Evolutionary conservation across 2,329 filamentous ascomycete species (phyloP).

Genomic region (Elsinoe perseae): DNA sequence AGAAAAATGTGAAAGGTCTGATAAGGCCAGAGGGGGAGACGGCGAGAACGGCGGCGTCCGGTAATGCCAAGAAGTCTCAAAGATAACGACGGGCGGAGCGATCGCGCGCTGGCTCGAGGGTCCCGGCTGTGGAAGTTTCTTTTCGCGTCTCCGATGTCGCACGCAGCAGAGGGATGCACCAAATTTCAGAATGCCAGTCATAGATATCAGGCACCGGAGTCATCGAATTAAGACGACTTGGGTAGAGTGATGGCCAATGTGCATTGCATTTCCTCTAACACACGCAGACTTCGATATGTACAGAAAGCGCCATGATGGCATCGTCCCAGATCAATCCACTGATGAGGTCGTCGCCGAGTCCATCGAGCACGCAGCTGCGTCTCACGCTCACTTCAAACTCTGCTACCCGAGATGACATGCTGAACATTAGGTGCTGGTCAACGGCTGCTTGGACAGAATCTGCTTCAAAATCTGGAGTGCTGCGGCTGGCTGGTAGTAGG

Average conservation of each 20-base stretch:
- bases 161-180: not conserved
- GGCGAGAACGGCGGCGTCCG: not conserved
- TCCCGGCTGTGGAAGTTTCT: not conserved
- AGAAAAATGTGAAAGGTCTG: not conserved
- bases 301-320: too few relatives aligned
- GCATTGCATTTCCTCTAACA: too few relatives aligned
- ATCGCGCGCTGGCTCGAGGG: not conserved
- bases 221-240: too few relatives aligned
- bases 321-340: too few relatives aligned
- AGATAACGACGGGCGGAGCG: constrained; percentile 7
- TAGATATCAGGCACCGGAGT: too few relatives aligned
- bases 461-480: constrained; percentile 43
- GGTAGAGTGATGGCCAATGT: too few relatives aligned
- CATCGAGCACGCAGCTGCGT: too few relatives aligned
- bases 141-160: constrained; percentile 1
- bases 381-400: too few relatives aligned
- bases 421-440: constrained; percentile 30
- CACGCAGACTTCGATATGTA: too few relatives aligned
- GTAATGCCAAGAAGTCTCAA: constrained; percentile 8
- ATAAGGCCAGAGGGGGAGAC: not conserved
- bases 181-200: not conserved
- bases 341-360: too few relatives aligned
- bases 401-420: too few relatives aligned
- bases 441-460: constrained; percentile 34
- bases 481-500: constrained; percentile 34